Conservation (phyloP, 2,329 filamentous ascomycete genomes). For the Aureobasidium sp. region DNA sequence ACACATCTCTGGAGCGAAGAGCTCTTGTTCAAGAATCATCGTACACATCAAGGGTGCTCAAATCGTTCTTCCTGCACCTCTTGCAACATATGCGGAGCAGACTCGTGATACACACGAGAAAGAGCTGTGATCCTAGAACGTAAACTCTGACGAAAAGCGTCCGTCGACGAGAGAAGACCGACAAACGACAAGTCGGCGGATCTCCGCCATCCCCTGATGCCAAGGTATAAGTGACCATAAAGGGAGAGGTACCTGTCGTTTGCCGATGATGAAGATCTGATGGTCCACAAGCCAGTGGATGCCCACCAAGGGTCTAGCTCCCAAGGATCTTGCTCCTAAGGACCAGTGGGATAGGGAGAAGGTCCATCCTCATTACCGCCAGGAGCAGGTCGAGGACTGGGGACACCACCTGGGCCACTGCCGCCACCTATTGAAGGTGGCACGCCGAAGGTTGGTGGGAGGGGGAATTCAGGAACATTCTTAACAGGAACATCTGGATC, state of each 20-base stretch:
- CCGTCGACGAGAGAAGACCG: not conserved
- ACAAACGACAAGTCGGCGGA: not conserved
- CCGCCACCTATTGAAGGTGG: not conserved
- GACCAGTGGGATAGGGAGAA: constrained; percentile 10
- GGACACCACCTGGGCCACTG: constrained; percentile 9
- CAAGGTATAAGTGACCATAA: not conserved
- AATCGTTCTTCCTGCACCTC: not conserved
- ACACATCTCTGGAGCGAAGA: not conserved
- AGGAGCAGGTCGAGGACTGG: not conserved
- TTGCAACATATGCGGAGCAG: not conserved
- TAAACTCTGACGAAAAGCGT: not conserved
- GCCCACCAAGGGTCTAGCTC: not conserved
- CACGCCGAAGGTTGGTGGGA: constrained; percentile 9
- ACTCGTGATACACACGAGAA: not conserved
- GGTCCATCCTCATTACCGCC: constrained; percentile 11
- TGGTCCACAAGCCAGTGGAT: not conserved
- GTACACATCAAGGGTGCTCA: not conserved
- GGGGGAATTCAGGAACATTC: constrained; percentile 47
- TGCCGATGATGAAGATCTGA: not conserved
- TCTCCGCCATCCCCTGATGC: not conserved
- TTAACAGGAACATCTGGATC: constrained; percentile 57
- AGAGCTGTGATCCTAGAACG: not conserved
- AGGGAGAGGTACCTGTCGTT: not conserved
- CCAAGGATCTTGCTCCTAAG: not conserved
- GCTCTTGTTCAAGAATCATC: not conserved